Percentiles rank a stretch among this genome's conserved stretches.
These are phyloP conservation scores for Epicoccum sorghinum DNA, from an alignment of 2,329 filamentous ascomycete genomes.

Conservation along the genomic window DNA sequence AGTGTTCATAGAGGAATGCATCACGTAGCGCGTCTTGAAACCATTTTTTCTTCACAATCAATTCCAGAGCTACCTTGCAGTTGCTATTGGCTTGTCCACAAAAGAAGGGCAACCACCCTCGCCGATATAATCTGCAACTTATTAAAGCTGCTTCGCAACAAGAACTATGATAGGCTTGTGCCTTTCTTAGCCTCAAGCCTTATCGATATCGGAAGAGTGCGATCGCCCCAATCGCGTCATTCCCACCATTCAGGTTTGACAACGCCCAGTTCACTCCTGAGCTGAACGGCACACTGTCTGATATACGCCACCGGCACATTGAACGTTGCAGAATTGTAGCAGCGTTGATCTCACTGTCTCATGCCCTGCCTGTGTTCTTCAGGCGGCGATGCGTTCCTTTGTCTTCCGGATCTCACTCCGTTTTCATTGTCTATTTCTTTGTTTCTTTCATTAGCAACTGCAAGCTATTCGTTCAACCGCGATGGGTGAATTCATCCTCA, in stretches of 20 bases:
- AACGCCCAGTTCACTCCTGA: slow-evolving; percentile 12
- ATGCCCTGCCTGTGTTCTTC: not conserved
- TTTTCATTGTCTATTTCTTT: not conserved
- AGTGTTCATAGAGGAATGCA: slow-evolving; percentile 1
- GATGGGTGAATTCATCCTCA: not conserved
- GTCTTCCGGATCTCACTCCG: not conserved
- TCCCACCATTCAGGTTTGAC: slow-evolving; percentile 15
- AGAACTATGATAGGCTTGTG: slow-evolving; percentile 10
- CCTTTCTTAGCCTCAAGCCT: not conserved
- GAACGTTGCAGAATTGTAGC: not conserved
- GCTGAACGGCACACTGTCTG: slow-evolving; percentile 7
- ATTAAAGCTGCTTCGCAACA: slow-evolving; percentile 9
- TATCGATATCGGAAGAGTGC: slow-evolving; percentile 19
- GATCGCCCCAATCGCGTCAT: slow-evolving; percentile 16
- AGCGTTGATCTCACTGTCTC: not conserved
- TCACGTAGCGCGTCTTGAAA: slow-evolving; percentile 7
- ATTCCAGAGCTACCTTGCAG: slow-evolving; percentile 2
- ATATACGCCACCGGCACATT: slow-evolving; percentile 1
- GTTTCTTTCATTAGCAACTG: not conserved
- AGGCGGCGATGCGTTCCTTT: not conserved
- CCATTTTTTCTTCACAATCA: not conserved
- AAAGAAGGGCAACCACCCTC: slow-evolving; percentile 1
- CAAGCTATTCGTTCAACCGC: too few relatives aligned
- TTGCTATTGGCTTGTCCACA: slow-evolving; percentile 9
- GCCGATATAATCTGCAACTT: slow-evolving; percentile 8